These are phyloP conservation scores for Sphaerosporella brunnea DNA, from an alignment of 495 filamentous ascomycete genomes.

Conservation along the genomic window DNA sequence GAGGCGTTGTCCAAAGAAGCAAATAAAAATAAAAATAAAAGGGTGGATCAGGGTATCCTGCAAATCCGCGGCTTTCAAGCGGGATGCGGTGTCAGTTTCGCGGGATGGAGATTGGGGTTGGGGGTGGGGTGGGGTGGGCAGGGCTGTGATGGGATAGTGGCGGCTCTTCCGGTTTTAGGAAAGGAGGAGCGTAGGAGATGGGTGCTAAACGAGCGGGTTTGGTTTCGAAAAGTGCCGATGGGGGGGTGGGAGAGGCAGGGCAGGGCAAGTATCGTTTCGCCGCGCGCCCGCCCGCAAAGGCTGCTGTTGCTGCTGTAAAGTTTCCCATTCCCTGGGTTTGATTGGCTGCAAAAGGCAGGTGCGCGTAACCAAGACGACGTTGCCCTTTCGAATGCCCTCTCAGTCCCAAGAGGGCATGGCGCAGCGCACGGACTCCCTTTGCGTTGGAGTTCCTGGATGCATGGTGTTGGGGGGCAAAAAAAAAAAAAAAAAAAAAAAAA, in stretches of 20 bases:
- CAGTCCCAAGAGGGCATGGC: slow-evolving; percentile 24
- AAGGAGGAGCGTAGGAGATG: too few relatives aligned
- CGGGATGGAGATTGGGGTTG: too few relatives aligned
- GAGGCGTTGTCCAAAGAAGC: too few relatives aligned
- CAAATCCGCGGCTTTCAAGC: too few relatives aligned
- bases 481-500: slow-evolving; percentile 2
- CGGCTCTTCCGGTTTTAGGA: too few relatives aligned
- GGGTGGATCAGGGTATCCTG: too few relatives aligned
- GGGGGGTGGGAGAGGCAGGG: background rate
- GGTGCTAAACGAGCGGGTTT: background rate
- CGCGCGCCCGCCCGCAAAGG: too few relatives aligned
- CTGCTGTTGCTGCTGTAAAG: background rate
- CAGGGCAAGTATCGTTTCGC: too few relatives aligned
- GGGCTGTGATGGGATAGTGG: too few relatives aligned
- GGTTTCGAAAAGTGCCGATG: background rate
- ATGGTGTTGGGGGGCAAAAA: background rate
- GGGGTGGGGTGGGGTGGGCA: too few relatives aligned
- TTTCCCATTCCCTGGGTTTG: slow-evolving; percentile 25
- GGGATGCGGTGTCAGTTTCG: too few relatives aligned
- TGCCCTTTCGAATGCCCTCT: slow-evolving; percentile 18
- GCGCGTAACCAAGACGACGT: slow-evolving; percentile 18
- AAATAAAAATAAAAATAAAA: too few relatives aligned
- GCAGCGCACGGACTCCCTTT: slow-evolving; percentile 4
- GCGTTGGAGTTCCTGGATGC: slow-evolving; percentile 4
- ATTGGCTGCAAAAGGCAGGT: slow-evolving; percentile 26